phyloP scores from a whole-genome alignment of 2,329 filamentous ascomycete species.

The Colletotrichum liaoningense region DNA sequence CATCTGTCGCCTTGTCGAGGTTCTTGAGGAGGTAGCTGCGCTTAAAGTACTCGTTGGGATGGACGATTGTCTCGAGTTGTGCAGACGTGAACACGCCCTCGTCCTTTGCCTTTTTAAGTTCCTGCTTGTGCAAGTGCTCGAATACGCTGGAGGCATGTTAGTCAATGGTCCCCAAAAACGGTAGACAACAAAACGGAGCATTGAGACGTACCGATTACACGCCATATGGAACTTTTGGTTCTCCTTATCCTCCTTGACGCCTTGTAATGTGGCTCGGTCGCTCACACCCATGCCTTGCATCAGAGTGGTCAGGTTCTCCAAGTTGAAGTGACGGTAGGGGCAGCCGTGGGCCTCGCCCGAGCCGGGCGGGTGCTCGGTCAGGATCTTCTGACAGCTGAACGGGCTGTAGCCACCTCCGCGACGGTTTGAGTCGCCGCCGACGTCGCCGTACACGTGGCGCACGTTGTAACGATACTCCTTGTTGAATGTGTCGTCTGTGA shows the following conservation, averaged over 20 bases:
- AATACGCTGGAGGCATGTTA: constrained; percentile 73
- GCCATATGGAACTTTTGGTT: constrained; percentile 93
- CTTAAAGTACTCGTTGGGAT: constrained; percentile 99
- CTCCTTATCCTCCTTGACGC: constrained; percentile 88
- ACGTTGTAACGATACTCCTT: constrained; percentile 98
- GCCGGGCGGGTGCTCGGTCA: constrained; percentile 88
- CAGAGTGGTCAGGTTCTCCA: constrained; percentile 84
- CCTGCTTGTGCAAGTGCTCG: constrained; percentile 83
- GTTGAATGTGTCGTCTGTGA: constrained; percentile 95
- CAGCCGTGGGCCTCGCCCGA: constrained; percentile 95
- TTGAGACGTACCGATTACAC: constrained; percentile 78
- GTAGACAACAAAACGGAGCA: neutral
- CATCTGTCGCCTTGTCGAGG: constrained; percentile 66
- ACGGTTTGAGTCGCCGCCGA: constrained; percentile 90
- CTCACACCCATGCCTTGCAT: constrained; percentile 83
- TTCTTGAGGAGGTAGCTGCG: constrained; percentile 91
- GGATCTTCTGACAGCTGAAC: constrained; percentile 93
- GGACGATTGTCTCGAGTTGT: constrained; percentile 93
- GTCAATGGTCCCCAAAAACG: constrained; percentile 3
- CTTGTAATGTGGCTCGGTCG: constrained; percentile 81
- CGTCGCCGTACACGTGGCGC: constrained; percentile 93
- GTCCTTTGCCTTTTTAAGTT: constrained; percentile 82
- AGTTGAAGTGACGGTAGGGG: constrained; percentile 90
- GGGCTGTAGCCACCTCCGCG: constrained; percentile 89
- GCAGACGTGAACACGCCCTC: constrained; percentile 76